Percentiles rank a stretch among this genome's conserved stretches.
Evolutionary conservation across 225 moss, liverwort and hornwort genomes (phyloP).

Genomic region (Physcomitrellopsis africana): DNA sequence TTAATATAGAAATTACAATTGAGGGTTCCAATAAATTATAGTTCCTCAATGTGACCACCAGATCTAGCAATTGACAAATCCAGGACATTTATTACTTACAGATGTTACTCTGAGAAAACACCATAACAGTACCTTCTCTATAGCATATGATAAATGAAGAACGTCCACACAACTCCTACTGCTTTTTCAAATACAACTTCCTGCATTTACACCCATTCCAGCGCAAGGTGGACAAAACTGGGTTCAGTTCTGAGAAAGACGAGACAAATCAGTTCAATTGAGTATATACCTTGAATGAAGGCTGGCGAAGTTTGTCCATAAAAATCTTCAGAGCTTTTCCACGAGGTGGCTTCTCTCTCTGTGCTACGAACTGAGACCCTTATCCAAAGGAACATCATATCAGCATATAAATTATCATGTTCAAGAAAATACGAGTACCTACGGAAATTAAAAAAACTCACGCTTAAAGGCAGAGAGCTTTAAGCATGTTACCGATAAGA

Average conservation of each 20-base stretch:
- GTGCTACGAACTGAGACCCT: conserved; percentile 75
- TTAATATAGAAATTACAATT: not conserved
- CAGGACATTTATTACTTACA: too few species aligned
- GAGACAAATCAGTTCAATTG: not conserved
- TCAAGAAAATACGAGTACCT: conserved; percentile 10
- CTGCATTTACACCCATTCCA: too few species aligned
- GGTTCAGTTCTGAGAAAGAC: not conserved
- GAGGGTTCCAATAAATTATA: not conserved
- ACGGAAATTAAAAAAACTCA: not conserved
- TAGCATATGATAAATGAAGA: not conserved
- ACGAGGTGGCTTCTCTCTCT: conserved; percentile 83
- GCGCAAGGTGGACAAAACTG: not conserved
- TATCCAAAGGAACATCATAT: conserved; percentile 28
- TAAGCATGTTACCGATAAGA: not conserved
- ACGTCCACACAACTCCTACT: not conserved
- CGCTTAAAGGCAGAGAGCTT: conserved; percentile 7
- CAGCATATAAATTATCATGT: conserved; percentile 22
- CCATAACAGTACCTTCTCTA: not conserved
- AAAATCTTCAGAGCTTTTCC: conserved; percentile 71
- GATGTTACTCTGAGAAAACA: too few species aligned
- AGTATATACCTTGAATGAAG: conserved; percentile 50
- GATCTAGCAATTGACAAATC: too few species aligned
- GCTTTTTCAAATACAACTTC: too few species aligned
- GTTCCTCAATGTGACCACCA: too few species aligned
- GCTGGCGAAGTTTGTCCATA: conserved; percentile 61